Evolutionary conservation across 2,329 filamentous ascomycete genomes (phyloP), one percentile per base, ranked within the genome.

Genomic region (Bipolaris cookei): DNA sequence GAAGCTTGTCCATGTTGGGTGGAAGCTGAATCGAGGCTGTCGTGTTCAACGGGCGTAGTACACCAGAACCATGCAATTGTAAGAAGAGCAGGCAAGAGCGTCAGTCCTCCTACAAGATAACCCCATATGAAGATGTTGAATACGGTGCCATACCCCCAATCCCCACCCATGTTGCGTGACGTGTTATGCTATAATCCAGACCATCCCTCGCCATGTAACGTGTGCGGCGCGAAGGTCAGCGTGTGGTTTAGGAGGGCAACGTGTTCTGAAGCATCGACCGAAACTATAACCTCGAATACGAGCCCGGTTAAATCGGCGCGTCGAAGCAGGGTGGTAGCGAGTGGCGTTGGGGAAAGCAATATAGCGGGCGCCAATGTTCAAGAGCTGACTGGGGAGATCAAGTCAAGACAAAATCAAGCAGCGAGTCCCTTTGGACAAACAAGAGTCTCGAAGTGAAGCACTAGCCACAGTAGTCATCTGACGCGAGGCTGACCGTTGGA

Each of bases 111-210:
- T 43, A 70, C 44, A 14, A 70, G 37, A 32, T 70, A 70, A 28
- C 67, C 67, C 66, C 66, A 70, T 39, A 68, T n/a, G 52, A 70
- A 70, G 35, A 64, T 62, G 60, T 63, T 68, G 48, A 70, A 59
- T 44, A 63, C 42, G 11, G 66, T 57, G 39, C 67, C 67, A 62
- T 65, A 67, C 10, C 60, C 59, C 67, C 67, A 68, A 51, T 64
- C 65, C 51, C 60, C 67, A 18, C 63, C 65, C 67, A 70, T 70
- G 58, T 62, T 70, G 67, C 62, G 56, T 53, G 47, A 38, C 63
- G 51, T 61, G 44, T 56, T 57, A 66, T 52, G 57, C 43, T 38
- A 25, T 50, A 42, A 45, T 58, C 49, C 30, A 35, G 54, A 62
- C 53, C 65, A 64, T 65, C 56, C 62, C 66, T 58, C 45, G 45